These are phyloP conservation scores for Plantago elongata DNA, from an alignment of 257 asterid species.

Conservation along the genomic window DNA sequence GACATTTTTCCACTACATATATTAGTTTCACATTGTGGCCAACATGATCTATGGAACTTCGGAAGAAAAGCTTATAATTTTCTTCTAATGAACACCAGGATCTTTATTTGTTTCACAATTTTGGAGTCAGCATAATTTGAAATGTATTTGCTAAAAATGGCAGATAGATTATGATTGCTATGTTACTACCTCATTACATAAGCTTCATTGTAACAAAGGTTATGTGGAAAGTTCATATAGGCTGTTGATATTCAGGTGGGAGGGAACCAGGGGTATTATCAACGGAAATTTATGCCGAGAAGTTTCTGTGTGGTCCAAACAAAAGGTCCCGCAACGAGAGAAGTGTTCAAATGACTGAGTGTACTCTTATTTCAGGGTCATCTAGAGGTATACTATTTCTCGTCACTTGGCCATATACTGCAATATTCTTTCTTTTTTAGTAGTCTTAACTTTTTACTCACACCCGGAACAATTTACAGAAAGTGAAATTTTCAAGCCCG, in stretches of 20 bases:
- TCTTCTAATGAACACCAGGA: background rate
- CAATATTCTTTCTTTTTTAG: constrained; percentile 14
- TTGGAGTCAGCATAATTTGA: constrained; percentile 7
- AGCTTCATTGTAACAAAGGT: background rate
- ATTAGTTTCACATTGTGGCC: constrained; percentile 16
- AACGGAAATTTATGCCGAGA: constrained; percentile 33
- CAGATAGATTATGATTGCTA: constrained; percentile 13
- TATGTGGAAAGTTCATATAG: constrained; percentile 18
- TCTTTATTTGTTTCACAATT: constrained; percentile 7
- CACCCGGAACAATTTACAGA: constrained; percentile 33
- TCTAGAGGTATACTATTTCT: constrained; percentile 31
- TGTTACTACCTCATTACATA: constrained; percentile 12
- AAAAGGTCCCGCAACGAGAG: constrained; percentile 30
- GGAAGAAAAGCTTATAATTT: constrained; percentile 2
- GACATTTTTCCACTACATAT: constrained; percentile 10
- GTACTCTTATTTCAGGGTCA: constrained; percentile 35
- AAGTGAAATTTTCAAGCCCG: constrained; percentile 33
- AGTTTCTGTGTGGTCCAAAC: constrained; percentile 24
- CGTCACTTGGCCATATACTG: background rate
- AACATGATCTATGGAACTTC: constrained; percentile 1
- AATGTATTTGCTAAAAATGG: constrained; percentile 8
- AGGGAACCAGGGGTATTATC: constrained; percentile 32
- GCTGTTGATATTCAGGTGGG: constrained; percentile 39
- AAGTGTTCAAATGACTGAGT: constrained; percentile 35
- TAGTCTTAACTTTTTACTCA: constrained; percentile 17